phyloP scores from a whole-genome alignment of 441 rosid genomes.

The Gossypium aridum region DNA sequence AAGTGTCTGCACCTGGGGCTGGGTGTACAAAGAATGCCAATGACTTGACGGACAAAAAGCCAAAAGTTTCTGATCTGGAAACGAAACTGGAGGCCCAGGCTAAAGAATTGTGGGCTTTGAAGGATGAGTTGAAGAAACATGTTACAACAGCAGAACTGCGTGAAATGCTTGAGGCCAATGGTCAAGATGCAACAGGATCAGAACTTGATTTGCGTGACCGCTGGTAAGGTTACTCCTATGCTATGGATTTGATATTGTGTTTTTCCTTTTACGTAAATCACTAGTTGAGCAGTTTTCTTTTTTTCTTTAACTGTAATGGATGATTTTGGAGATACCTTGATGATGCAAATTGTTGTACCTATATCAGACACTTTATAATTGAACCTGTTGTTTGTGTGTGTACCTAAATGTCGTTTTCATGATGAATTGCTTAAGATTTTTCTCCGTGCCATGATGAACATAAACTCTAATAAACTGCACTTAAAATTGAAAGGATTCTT shows the following conservation, averaged over 20 bases:
- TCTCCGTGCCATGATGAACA: not conserved
- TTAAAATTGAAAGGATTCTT: constrained; percentile 6
- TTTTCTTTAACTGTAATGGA: not conserved
- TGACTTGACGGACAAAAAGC: constrained; percentile 8
- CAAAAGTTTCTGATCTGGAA: constrained; percentile 37
- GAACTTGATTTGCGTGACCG: constrained; percentile 82
- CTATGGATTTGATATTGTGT: not conserved
- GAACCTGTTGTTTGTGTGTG: constrained; percentile 6
- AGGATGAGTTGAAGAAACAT: constrained; percentile 78
- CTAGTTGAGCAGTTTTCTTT: not conserved
- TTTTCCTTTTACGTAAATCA: not conserved
- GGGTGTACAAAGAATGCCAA: constrained; percentile 19
- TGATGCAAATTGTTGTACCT: not conserved
- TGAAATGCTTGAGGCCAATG: constrained; percentile 71
- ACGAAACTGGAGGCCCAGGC: constrained; percentile 65
- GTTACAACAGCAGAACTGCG: constrained; percentile 72
- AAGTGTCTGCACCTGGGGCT: constrained; percentile 29
- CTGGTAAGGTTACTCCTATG: constrained; percentile 45
- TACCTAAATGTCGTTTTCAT: not conserved
- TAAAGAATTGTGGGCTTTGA: constrained; percentile 81
- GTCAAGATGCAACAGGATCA: constrained; percentile 75
- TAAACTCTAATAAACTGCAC: constrained; percentile 2
- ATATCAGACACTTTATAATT: not conserved
- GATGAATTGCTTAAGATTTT: not conserved
- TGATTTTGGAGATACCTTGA: constrained; percentile 1